A percentile compares a stretch with the other conserved stretches of the same genome.
Conservation (phyloP, 352 stramenopile genomes). For the Globisporangium iwayamae region DNA sequence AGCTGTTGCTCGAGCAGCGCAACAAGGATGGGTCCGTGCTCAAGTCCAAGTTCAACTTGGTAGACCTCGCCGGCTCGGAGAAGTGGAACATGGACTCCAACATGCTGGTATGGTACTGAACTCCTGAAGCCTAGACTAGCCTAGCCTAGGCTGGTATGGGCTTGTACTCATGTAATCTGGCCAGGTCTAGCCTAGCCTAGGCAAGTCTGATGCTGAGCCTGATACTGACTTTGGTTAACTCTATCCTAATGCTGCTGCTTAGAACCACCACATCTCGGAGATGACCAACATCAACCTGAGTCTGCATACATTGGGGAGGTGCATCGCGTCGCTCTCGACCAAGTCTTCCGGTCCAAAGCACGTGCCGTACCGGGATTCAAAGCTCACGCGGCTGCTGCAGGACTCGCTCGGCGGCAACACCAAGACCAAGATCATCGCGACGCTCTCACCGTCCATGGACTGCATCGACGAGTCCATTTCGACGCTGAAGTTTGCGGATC, state of each 20-base stretch:
- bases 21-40: slow-evolving; percentile 65
- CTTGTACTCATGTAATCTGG: background rate
- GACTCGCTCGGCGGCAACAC: slow-evolving; percentile 87
- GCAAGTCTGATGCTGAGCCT: too few species aligned
- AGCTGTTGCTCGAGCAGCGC: slow-evolving; percentile 78
- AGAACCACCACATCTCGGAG: slow-evolving; percentile 85
- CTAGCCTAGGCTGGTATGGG: too few species aligned
- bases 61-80: slow-evolving; percentile 92
- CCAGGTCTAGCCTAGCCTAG: too few species aligned
- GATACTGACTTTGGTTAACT: background rate
- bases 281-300: slow-evolving; percentile 95
- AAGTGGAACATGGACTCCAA: slow-evolving; percentile 88
- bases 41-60: slow-evolving; percentile 93
- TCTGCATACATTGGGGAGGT: slow-evolving; percentile 88
- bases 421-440: slow-evolving; percentile 91
- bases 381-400: slow-evolving; percentile 90
- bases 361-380: slow-evolving; percentile 92
- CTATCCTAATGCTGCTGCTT: background rate
- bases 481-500: slow-evolving; percentile 93
- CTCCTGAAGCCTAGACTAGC: too few species aligned
- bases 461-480: slow-evolving; percentile 91
- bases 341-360: slow-evolving; percentile 43
- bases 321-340: slow-evolving; percentile 75
- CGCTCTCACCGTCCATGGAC: slow-evolving; percentile 77
- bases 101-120: slow-evolving; percentile 51